These are phyloP conservation scores for Penicillium sp. DNA, from an alignment of 2,329 filamentous ascomycete genomes.

Conservation along the genomic window DNA sequence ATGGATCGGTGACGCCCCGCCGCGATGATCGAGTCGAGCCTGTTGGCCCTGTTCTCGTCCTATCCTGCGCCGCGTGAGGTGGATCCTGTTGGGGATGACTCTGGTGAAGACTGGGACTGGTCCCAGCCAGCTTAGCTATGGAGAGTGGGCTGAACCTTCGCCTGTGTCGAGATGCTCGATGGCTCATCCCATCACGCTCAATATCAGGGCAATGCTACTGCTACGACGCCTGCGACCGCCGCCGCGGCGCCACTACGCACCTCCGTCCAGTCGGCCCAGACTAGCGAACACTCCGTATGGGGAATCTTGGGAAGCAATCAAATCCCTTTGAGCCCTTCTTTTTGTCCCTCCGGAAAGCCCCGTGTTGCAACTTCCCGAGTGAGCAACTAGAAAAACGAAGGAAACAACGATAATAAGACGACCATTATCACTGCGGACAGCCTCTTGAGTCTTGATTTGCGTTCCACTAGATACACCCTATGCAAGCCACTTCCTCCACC, in stretches of 20 bases:
- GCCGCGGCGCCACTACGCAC: neutral
- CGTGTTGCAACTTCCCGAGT: neutral
- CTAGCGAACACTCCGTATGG: neutral
- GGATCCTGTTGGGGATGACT: slow-evolving; percentile 7
- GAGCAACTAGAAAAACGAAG: neutral
- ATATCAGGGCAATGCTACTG: neutral
- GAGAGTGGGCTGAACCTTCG: slow-evolving; percentile 17
- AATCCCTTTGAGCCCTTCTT: neutral
- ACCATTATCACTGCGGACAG: neutral
- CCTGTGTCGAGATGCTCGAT: slow-evolving; percentile 1
- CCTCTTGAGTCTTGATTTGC: slow-evolving; percentile 1
- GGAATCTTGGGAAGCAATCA: neutral
- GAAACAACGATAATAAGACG: neutral
- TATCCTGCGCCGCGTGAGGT: slow-evolving; percentile 6
- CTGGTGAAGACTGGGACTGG: neutral
- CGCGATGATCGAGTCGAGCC: slow-evolving; percentile 28
- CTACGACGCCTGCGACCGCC: neutral
- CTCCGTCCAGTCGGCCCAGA: neutral
- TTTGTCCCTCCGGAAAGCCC: neutral
- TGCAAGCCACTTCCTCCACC: slow-evolving; percentile 5
- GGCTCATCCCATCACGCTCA: neutral
- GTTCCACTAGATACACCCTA: neutral
- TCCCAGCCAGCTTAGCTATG: neutral
- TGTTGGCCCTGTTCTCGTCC: slow-evolving; percentile 21
- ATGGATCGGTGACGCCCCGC: slow-evolving; percentile 31